phyloP scores from a whole-genome alignment of 257 asterid species.

The Solanum chilense region DNA sequence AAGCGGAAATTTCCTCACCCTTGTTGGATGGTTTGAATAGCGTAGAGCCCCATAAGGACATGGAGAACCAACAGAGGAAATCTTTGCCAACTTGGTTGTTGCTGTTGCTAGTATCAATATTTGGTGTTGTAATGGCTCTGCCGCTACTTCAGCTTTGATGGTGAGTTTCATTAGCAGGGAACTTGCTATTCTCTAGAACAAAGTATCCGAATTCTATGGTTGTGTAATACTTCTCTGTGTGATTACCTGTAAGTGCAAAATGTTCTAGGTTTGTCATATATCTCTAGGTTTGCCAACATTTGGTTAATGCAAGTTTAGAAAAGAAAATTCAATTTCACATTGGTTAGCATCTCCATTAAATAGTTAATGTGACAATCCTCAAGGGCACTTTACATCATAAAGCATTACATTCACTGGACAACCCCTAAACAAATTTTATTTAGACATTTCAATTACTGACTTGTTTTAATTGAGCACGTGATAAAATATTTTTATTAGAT shows the following conservation, averaged over 20 bases:
- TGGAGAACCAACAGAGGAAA: constrained; percentile 28
- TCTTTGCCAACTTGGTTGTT: constrained; percentile 68
- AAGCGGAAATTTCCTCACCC: constrained; percentile 16
- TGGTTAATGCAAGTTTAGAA: not conserved
- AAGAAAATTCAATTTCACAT: not conserved
- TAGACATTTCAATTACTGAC: not conserved
- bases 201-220: not conserved
- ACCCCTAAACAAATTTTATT: accelerated
- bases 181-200: not conserved
- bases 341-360: not conserved
- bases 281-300: not conserved
- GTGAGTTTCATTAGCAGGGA: not conserved
- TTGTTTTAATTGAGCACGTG: no score
- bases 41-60: constrained; percentile 31
- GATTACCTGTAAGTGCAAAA: not conserved
- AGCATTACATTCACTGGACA: not conserved
- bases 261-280: not conserved
- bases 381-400: not conserved
- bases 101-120: constrained; percentile 46
- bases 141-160: constrained; percentile 75
- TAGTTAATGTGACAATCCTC: not conserved
- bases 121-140: constrained; percentile 77
- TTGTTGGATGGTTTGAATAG: constrained; percentile 28
- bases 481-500: no score
- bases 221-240: not conserved